These are phyloP conservation scores for Penstemon barbatus DNA, from an alignment of 257 asterid genomes.

Conservation along the genomic window DNA sequence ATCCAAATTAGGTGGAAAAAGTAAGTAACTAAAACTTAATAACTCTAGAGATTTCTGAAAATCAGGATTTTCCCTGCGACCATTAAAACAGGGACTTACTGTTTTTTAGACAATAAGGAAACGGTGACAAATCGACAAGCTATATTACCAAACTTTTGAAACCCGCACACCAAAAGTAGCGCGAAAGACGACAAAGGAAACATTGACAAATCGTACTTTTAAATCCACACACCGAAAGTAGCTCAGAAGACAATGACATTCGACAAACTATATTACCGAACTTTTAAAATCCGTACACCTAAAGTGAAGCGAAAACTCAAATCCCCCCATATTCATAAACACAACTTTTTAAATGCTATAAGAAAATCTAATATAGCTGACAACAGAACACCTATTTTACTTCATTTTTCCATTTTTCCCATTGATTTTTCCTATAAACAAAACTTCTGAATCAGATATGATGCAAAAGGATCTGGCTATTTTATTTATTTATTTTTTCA, in stretches of 20 bases:
- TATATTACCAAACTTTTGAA: constrained; percentile 25
- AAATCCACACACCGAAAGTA: constrained; percentile 1
- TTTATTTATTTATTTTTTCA: too few relatives aligned
- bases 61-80: background rate
- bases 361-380: background rate
- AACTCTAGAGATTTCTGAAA: background rate
- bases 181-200: constrained; percentile 2
- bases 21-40: constrained; percentile 12
- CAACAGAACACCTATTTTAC: too few relatives aligned
- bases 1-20: constrained; percentile 11
- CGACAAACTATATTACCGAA: constrained; percentile 11
- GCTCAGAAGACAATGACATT: background rate
- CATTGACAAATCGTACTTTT: constrained; percentile 6
- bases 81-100: background rate
- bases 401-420: too few relatives aligned
- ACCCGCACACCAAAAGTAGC: background rate
- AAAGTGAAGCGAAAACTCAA: background rate
- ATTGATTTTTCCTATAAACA: too few relatives aligned
- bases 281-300: background rate
- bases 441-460: too few relatives aligned
- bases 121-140: constrained; percentile 21
- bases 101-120: background rate
- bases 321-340: background rate
- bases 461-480: too few relatives aligned
- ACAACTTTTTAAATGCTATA: too few relatives aligned